These are phyloP conservation scores for Vigna nakashimae DNA, from an alignment of 306 rosid genomes.

Conservation along the genomic window DNA sequence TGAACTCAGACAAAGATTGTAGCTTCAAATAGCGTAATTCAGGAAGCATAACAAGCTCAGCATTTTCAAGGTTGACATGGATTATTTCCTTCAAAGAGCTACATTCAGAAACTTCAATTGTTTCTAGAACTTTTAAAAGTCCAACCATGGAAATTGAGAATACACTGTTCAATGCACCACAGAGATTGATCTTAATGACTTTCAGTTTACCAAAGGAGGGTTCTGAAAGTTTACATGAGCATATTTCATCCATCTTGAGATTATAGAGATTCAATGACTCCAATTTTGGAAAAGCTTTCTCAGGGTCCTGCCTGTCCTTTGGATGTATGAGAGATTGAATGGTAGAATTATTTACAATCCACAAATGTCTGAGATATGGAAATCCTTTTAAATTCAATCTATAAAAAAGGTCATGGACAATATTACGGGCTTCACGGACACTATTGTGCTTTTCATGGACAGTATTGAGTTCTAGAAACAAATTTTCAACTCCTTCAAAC, in stretches of 20 bases:
- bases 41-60: too few species aligned
- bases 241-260: too few species aligned
- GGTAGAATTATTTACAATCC: not conserved
- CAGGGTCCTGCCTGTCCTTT: not conserved
- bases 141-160: not conserved
- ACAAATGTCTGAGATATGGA: not conserved
- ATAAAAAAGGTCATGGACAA: not conserved
- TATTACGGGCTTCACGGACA: too few species aligned
- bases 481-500: not conserved
- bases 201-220: not conserved
- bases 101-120: conserved; percentile 17
- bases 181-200: not conserved
- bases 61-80: too few species aligned
- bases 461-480: not conserved
- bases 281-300: not conserved
- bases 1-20: not conserved
- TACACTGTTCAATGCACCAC: not conserved
- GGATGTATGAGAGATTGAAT: not conserved
- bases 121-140: not conserved
- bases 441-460: too few species aligned
- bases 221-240: too few species aligned
- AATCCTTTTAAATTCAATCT: not conserved
- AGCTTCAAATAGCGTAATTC: not conserved
- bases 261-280: not conserved
- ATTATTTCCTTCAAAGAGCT: not conserved